phyloP scores from a whole-genome alignment of 129 eudicot species.

The Centella asiatica region DNA sequence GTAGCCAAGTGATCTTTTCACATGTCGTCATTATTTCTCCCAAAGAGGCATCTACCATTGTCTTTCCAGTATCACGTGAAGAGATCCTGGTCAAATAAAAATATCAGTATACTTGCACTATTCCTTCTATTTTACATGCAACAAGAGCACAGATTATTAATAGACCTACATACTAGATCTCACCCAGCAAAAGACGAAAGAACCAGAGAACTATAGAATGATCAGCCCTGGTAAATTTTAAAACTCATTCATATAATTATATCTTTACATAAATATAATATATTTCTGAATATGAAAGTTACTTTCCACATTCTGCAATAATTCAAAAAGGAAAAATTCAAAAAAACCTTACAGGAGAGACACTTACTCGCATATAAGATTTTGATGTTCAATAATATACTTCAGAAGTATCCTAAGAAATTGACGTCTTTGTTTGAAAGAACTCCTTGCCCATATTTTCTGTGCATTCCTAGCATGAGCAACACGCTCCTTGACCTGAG shows the following conservation, averaged over 20 bases:
- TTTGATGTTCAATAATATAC: constrained; percentile 89
- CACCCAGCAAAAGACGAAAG: neutral
- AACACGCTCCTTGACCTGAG: constrained; percentile 87
- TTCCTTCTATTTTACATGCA: neutral
- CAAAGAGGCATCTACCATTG: constrained; percentile 94
- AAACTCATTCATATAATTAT: neutral
- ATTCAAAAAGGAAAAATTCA: neutral
- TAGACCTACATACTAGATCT: neutral
- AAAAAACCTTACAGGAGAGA: neutral
- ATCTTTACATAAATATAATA: neutral
- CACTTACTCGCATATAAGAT: constrained; percentile 93
- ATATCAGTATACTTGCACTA: constrained; percentile 12
- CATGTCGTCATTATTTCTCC: constrained; percentile 99
- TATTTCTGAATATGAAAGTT: neutral
- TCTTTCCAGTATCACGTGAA: constrained; percentile 99
- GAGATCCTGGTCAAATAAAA: constrained; percentile 46
- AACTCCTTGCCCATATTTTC: constrained; percentile 81
- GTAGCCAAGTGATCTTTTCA: constrained; percentile 94
- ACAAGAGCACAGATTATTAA: neutral
- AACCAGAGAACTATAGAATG: neutral
- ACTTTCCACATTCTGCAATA: neutral
- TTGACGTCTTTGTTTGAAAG: constrained; percentile 98
- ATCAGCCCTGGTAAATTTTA: neutral
- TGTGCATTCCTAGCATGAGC: constrained; percentile 93
- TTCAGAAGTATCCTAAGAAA: constrained; percentile 88